Evolutionary conservation across 371 early-diverging fungal species (phyloP), one percentile per base, ranked within the genome.

Genomic region (Saksenaea vasiformis): DNA sequence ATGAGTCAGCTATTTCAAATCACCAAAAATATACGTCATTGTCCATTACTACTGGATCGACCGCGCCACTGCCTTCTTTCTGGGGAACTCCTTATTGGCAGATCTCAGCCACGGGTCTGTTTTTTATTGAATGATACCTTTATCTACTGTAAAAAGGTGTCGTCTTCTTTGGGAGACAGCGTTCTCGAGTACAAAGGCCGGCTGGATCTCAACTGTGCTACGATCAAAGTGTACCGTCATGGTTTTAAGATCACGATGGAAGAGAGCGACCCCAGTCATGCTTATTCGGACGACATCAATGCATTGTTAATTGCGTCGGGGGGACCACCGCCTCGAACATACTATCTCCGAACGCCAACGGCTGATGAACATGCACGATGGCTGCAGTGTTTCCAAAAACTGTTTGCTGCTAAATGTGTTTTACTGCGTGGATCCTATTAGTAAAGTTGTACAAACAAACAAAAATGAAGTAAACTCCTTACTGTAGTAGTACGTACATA

Each of bases 231-330:
- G 9, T 31, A 62, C 14, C 62, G 56, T 1, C 41, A 64, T 41
- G 56, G 59, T 9, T 64, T 69, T 41, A 61, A 61, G 15, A 60
- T 69, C n/a, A 41, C 65, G 1, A 64, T 64, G 34, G 58, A 69
- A 15, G 51, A 59, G 0, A 64, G 56, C 15, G 71, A 70, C 22
- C 71, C 66, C 5, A 60, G 38, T 10, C 58, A 65, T 53, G 41
- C 55, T 39, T 65, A 65, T 22, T 55, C 70, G 2, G 70, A 69
- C 17, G 70, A 69, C 17, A 57, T 69, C 31, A 55, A 62, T 62
- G 62, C 60, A 13, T 44, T 69, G 34, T 39, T 69, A 28, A 58
- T 58, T 9, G 70, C 70, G 2, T 61, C 70, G 10, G 70, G 70
- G 17, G 61, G 64, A 5, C 27, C 70, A 11, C 65, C 70, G 19